Evolutionary conservation across 2,329 filamentous ascomycete species (phyloP), one percentile per base, ranked within the genome.

Genomic region (Pseudogymnoascus pannorum): DNA sequence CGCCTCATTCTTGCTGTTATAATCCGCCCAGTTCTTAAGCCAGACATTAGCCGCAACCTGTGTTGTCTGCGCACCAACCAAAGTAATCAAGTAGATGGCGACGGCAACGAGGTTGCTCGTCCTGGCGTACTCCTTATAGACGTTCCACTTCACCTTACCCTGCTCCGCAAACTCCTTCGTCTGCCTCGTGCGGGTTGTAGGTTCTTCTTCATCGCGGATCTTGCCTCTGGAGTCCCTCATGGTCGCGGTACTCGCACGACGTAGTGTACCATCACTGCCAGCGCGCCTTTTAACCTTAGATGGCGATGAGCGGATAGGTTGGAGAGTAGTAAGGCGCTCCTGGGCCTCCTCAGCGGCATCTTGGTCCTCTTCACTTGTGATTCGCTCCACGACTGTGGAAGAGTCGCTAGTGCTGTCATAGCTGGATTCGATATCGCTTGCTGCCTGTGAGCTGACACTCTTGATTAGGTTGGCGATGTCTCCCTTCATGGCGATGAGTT

Each of bases 101-200:
- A 99, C 94, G 11, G 94, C 95, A 61, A 84, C 78, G 14, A 97
- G 75, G 73, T 97, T 97, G 78, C 91, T 97, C 63, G 91, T 91
- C 76, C 91, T 96, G 61, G 94, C 95, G 70, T 99, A 99, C 75
- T 97, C 92, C 16, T 81, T 79, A 72, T 99, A 99, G 26, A 99
- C 93, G 66, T 87, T 83, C 92, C 94, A 97, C 75, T 97, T 97
- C 68, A 99, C 94, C 73, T 97, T 97, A 70, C 94, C 94, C 76
- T 99, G 92, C 74, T 99, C 92, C 2, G 85, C 83, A 67, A 88
- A 88, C 74, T 99, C 94, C 75, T 96, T 95, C 61, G 81, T 82
- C 74, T 97, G 92, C 71, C 87, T 91, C 48, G 89, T 92, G 76
- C 91, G 93, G 60, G 72, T 66, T 36, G 78, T 81, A 2, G 83